Percentiles rank a stretch among this genome's conserved stretches.
phyloP scores from a whole-genome alignment of 129 eudicot genomes.

The Erigeron canadensis region DNA sequence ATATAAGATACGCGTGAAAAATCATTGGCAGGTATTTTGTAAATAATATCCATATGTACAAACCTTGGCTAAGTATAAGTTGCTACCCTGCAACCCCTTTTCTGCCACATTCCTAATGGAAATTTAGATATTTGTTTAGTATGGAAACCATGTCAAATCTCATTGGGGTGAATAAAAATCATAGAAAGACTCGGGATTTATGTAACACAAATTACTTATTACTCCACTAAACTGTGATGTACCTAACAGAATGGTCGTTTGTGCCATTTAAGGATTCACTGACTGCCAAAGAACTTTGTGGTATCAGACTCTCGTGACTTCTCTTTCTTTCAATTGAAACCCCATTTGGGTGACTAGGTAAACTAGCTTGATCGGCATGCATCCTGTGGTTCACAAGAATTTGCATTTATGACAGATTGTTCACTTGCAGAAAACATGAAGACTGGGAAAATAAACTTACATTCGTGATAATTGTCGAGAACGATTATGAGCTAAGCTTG shows the following conservation, averaged over 20 bases:
- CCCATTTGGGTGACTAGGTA: constrained; percentile 44
- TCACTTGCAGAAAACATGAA: constrained; percentile 13
- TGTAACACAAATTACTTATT: neutral
- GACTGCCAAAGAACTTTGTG: constrained; percentile 38
- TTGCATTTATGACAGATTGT: neutral
- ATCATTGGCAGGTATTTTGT: neutral
- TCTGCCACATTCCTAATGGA: constrained; percentile 49
- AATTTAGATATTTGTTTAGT: constrained; percentile 11
- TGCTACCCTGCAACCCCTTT: constrained; percentile 64
- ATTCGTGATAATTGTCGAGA: constrained; percentile 63
- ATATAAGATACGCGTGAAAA: constrained; percentile 22
- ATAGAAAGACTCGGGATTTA: neutral
- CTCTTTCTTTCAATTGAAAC: constrained; percentile 35
- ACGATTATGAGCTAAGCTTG: constrained; percentile 55
- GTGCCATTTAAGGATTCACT: constrained; percentile 48
- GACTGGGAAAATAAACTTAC: constrained; percentile 35
- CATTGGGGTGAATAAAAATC: neutral
- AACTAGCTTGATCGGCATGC: constrained; percentile 46
- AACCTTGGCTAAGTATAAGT: constrained; percentile 81
- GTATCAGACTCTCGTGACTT: constrained; percentile 43
- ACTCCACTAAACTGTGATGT: constrained; percentile 1
- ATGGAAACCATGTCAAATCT: constrained; percentile 1
- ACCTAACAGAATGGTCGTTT: constrained; percentile 47
- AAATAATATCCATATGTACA: constrained; percentile 2
- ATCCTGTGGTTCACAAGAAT: constrained; percentile 46